These are phyloP conservation scores for Fusarium sp. DNA, from an alignment of 2,329 filamentous ascomycete genomes.

Conservation along the genomic window DNA sequence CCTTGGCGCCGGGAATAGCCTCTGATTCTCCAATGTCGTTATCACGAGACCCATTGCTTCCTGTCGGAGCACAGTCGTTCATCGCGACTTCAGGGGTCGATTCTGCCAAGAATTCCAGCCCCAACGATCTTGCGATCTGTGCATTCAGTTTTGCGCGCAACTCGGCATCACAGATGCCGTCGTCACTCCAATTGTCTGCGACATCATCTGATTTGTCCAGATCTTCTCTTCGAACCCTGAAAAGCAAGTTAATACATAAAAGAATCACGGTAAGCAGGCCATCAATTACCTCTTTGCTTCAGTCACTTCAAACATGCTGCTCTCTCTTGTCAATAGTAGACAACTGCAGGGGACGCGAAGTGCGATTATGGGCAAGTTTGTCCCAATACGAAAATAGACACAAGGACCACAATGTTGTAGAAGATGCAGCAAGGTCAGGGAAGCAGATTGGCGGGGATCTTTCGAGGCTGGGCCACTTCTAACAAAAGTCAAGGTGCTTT, in stretches of 20 bases:
- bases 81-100: background rate
- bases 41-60: slow-evolving; percentile 9
- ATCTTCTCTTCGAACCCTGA: slow-evolving; percentile 65
- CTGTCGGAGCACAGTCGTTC: background rate
- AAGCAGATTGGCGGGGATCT: background rate
- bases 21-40: slow-evolving; percentile 14
- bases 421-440: background rate
- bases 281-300: slow-evolving; percentile 45
- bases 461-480: slow-evolving; percentile 19
- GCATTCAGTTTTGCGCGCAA: slow-evolving; percentile 57
- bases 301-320: slow-evolving; percentile 44
- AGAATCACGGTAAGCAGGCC: background rate
- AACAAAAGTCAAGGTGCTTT: slow-evolving; percentile 9
- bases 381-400: background rate
- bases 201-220: slow-evolving; percentile 52
- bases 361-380: background rate
- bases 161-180: slow-evolving; percentile 49
- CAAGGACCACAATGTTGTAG: background rate
- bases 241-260: slow-evolving; percentile 3
- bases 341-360: background rate
- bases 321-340: background rate
- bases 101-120: slow-evolving; percentile 45
- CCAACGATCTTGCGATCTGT: slow-evolving; percentile 58
- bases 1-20: slow-evolving; percentile 11
- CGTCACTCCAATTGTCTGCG: slow-evolving; percentile 38